phyloP scores from a whole-genome alignment of 116 monocot genomes.

The Iris pallida region DNA sequence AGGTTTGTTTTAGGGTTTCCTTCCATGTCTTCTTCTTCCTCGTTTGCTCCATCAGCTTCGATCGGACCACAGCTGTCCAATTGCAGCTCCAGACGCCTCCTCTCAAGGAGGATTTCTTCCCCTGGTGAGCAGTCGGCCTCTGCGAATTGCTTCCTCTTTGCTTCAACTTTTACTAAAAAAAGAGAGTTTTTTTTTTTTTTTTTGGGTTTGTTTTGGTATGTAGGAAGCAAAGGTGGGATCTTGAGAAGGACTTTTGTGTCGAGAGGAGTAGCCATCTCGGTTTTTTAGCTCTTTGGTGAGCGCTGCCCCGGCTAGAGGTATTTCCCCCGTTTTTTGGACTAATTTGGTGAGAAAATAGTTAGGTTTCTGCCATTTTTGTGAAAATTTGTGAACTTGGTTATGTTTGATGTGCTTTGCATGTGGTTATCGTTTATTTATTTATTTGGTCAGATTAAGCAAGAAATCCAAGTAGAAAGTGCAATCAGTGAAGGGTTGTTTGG shows the following conservation, averaged over 20 bases:
- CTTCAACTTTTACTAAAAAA: neutral
- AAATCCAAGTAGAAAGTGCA: too few species aligned
- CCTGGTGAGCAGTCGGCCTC: slow-evolving; percentile 15
- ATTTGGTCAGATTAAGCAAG: too few species aligned
- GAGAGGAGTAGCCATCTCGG: slow-evolving; percentile 30
- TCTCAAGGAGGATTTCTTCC: slow-evolving; percentile 11
- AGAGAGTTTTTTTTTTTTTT: neutral
- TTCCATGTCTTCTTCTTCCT: slow-evolving; percentile 26
- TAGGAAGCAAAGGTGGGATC: slow-evolving; percentile 31
- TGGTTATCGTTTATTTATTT: too few species aligned
- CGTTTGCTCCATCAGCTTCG: slow-evolving; percentile 1
- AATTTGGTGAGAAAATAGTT: too few species aligned
- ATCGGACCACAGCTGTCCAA: neutral
- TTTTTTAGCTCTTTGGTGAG: slow-evolving; percentile 46
- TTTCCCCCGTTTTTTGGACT: too few species aligned
- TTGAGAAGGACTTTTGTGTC: slow-evolving; percentile 43
- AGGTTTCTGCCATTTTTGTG: neutral
- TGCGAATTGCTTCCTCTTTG: neutral
- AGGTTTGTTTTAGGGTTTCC: neutral
- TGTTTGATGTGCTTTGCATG: neutral
- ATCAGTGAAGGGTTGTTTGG: too few species aligned
- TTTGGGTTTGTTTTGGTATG: slow-evolving; percentile 4
- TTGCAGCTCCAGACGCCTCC: slow-evolving; percentile 11
- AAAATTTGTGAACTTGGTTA: neutral
- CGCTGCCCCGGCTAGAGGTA: slow-evolving; percentile 29